Conservation (phyloP, 352 stramenopile species). For the Globisporangium abappressorium region DNA sequence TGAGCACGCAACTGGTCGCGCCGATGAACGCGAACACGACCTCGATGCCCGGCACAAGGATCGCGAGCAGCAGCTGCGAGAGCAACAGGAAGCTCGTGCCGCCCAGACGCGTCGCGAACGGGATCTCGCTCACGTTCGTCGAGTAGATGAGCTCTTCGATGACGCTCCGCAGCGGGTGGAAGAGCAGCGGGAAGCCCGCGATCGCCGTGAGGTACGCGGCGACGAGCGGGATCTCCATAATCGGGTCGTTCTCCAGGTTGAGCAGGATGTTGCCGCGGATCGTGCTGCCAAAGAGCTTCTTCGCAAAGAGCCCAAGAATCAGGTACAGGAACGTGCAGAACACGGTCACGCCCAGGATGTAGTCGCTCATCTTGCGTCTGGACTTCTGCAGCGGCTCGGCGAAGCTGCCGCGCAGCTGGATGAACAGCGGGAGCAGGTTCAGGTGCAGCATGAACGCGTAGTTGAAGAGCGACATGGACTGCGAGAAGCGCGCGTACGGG, state of each 20-base stretch:
- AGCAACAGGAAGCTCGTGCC: conserved; percentile 52
- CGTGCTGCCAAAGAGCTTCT: conserved; percentile 51
- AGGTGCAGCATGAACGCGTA: conserved; percentile 87
- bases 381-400: conserved; percentile 46
- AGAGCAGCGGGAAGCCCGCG: conserved; percentile 73
- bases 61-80: conserved; percentile 49
- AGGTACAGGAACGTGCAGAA: conserved; percentile 69
- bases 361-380: conserved; percentile 46
- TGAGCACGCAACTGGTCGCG: conserved; percentile 40
- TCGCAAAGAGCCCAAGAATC: conserved; percentile 45
- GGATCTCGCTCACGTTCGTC: conserved; percentile 38
- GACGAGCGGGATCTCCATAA: conserved; percentile 68
- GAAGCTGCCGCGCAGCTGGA: conserved; percentile 60
- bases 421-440: conserved; percentile 76
- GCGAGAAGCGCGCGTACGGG: conserved; percentile 39
- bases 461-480: conserved; percentile 75
- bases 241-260: conserved; percentile 67
- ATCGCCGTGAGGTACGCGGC: conserved; percentile 69
- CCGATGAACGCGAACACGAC: conserved; percentile 52
- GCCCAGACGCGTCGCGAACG: conserved; percentile 48
- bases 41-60: conserved; percentile 56
- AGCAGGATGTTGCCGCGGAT: conserved; percentile 76
- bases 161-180: conserved; percentile 62
- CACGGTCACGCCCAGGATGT: conserved; percentile 42
- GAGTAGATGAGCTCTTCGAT: conserved; percentile 59